These are phyloP conservation scores for Micromonas commoda DNA, from an alignment of 139 green algal species.

Conservation along the genomic window DNA sequence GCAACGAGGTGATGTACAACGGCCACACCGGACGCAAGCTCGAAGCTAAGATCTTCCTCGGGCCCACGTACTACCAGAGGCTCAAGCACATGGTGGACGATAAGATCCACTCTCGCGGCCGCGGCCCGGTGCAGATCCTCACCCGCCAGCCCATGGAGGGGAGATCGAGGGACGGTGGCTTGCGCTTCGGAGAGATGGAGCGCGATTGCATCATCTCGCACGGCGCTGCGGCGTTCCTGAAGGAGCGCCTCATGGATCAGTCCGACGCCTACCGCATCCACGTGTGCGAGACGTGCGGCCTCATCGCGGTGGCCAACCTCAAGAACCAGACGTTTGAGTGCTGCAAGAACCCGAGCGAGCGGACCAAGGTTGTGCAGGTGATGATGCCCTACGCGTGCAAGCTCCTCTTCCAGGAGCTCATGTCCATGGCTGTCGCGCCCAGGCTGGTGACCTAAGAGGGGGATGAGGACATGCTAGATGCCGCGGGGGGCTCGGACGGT, in stretches of 20 bases:
- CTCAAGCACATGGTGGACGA: conserved; percentile 99
- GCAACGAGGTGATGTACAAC: conserved; percentile 95
- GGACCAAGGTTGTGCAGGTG: conserved; percentile 35
- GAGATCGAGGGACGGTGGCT: conserved; percentile 83
- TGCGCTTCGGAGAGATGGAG: conserved; percentile 98
- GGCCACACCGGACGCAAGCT: conserved; percentile 77
- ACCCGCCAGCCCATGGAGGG: conserved; percentile 95
- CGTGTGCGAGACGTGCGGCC: conserved; percentile 50
- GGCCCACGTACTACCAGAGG: conserved; percentile 98
- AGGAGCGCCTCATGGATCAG: conserved; percentile 54
- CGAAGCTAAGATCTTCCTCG: conserved; percentile 78
- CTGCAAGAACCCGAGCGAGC: conserved; percentile 52
- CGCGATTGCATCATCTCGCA: conserved; percentile 77
- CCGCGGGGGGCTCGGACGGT: no score
- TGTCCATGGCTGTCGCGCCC: conserved; percentile 51
- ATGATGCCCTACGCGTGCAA: conserved; percentile 58
- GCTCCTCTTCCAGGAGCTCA: conserved; percentile 58
- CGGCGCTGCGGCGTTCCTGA: conserved; percentile 48
- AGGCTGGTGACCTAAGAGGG: conserved; percentile 44
- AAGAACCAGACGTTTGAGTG: conserved; percentile 52
- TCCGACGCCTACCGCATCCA: conserved; percentile 53
- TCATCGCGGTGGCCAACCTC: conserved; percentile 53
- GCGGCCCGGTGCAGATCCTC: conserved; percentile 87
- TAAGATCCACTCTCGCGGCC: conserved; percentile 86
- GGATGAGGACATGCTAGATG: no score